Percentiles rank a stretch among this genome's conserved stretches.
Evolutionary conservation across 257 asterid genomes (phyloP).

Genomic region (Leonotis leonurus): DNA sequence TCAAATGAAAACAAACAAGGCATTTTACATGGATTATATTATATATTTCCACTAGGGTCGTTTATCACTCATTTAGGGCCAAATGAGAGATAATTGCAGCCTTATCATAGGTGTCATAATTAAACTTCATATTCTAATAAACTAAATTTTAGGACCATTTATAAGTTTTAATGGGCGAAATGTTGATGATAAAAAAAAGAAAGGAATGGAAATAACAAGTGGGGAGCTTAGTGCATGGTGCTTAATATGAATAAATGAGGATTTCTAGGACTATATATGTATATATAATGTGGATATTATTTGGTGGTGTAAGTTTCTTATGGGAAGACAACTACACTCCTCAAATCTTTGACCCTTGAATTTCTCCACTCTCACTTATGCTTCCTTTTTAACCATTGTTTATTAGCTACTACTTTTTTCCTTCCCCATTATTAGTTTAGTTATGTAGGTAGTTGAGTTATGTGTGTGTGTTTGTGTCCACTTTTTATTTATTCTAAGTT

Average conservation of each 20-base stretch:
- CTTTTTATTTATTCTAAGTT: not conserved
- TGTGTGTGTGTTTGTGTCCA: not conserved
- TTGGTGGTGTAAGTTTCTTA: not conserved
- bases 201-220: conserved; percentile 28
- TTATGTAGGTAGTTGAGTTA: too few relatives aligned
- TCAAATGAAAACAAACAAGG: too few relatives aligned
- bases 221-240: conserved; percentile 53
- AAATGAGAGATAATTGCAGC: too few relatives aligned
- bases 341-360: conserved; percentile 60
- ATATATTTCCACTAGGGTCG: too few relatives aligned
- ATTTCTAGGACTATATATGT: conserved; percentile 24
- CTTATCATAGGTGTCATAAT: not conserved
- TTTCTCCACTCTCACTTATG: conserved; percentile 7
- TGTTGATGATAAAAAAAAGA: not conserved
- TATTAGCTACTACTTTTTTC: not conserved
- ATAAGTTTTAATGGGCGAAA: not conserved
- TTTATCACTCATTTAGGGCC: too few relatives aligned
- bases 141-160: not conserved
- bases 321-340: conserved; percentile 50
- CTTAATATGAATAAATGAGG: conserved; percentile 9
- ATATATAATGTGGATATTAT: conserved; percentile 14
- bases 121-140: not conserved
- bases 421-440: not conserved
- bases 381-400: not conserved
- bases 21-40: too few relatives aligned